Conservation (phyloP, 2,329 filamentous ascomycete genomes). For the Penicillium carneum region DNA sequence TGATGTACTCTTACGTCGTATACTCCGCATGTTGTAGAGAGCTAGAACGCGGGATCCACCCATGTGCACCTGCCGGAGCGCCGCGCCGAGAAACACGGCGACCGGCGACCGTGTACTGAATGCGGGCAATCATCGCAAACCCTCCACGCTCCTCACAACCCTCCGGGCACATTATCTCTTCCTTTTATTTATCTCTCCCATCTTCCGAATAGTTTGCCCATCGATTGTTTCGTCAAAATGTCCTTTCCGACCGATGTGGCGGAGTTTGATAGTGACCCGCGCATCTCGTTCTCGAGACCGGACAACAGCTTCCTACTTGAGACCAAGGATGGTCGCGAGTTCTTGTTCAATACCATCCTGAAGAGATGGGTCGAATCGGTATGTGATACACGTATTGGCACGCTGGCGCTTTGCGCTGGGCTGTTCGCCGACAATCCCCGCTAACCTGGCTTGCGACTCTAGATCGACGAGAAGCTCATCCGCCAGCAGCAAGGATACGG, state of each 20-base stretch:
- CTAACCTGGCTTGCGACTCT: slow-evolving; percentile 30
- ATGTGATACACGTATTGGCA: slow-evolving; percentile 35
- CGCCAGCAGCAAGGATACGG: slow-evolving; percentile 69
- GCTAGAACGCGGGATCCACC: background rate
- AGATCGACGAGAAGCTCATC: slow-evolving; percentile 67
- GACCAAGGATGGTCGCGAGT: slow-evolving; percentile 82
- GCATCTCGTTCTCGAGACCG: slow-evolving; percentile 85
- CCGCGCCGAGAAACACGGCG: background rate
- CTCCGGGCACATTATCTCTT: too few relatives aligned
- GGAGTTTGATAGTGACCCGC: slow-evolving; percentile 77
- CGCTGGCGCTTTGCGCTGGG: background rate
- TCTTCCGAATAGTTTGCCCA: background rate
- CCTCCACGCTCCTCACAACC: background rate
- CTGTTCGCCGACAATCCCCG: background rate
- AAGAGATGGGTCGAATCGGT: slow-evolving; percentile 78
- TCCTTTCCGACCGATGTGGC: slow-evolving; percentile 64
- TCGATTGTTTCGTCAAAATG: slow-evolving; percentile 27
- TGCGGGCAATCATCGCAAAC: background rate
- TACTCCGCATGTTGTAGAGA: background rate
- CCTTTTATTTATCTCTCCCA: background rate
- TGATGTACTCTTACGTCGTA: too few relatives aligned
- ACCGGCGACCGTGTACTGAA: background rate
- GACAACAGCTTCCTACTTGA: slow-evolving; percentile 84
- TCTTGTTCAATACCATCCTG: slow-evolving; percentile 75
- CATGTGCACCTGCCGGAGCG: background rate